Conservation (phyloP, 139 green algal species). For the Diplosphaera chodatii region DNA sequence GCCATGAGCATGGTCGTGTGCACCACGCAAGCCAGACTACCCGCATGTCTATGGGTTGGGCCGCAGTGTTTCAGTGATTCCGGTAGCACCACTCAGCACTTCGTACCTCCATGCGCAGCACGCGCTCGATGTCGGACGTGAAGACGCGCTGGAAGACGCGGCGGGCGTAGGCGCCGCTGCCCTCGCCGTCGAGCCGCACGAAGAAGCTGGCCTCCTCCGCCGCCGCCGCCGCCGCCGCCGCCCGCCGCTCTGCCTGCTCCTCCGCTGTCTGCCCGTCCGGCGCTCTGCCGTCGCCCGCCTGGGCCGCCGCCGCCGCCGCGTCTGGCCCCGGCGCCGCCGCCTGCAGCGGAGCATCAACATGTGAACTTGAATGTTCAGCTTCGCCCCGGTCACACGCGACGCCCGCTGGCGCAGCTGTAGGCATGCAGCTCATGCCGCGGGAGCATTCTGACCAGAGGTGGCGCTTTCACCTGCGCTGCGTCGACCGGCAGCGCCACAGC, state of each 20-base stretch:
- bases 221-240: too few species aligned
- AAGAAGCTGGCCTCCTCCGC: conserved; percentile 21
- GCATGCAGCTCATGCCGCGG: too few species aligned
- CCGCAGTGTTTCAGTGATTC: too few species aligned
- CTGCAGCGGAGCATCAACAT: not conserved
- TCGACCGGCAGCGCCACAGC: not conserved
- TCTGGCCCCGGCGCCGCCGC: not conserved
- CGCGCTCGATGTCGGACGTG: conserved; percentile 57
- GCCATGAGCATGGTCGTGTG: too few species aligned
- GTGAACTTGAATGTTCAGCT: too few species aligned
- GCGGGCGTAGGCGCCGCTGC: conserved; percentile 13
- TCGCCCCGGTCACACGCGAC: too few species aligned
- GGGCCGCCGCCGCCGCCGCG: not conserved
- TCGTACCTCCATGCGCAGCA: conserved; percentile 61
- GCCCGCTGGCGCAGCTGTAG: too few species aligned
- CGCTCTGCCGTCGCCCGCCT: not conserved
- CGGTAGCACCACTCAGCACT: not conserved
- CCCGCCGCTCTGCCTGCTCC: not conserved
- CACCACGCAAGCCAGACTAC: too few species aligned
- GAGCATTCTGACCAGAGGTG: too few species aligned
- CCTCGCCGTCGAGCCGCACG: conserved; percentile 18
- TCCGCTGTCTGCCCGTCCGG: not conserved
- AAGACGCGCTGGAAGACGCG: conserved; percentile 40
- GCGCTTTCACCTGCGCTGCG: not conserved
- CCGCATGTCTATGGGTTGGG: too few species aligned